Base-by-base conservation (phyloP, 148 eudicot genomes). In the Pharnaceum exiguum region DNA sequence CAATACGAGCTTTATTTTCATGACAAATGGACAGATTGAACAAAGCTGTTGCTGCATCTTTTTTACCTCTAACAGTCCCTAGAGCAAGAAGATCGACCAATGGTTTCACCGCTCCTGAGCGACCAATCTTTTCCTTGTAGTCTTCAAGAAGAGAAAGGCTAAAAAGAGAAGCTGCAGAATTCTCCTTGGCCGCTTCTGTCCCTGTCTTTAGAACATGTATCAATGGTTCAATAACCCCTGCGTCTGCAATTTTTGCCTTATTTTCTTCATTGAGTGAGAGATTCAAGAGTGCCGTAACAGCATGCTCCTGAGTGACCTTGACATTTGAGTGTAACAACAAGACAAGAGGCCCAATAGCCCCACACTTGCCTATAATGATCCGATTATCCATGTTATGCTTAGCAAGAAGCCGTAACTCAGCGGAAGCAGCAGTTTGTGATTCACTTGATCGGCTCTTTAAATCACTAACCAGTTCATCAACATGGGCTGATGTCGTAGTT, bases 11-110 rank as follows among this genome's bases (percentile, higher is more conserved):
- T 79, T 86, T 94, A 53, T 89, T 94, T 63, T 94, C 96, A 43
- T 94, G 99, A 59, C 72, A 89, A 33, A 94, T 94, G 2, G 99
- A 94, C 8, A 94, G 65, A 70, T 83, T 89, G 72, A 83, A 94
- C 57, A 94, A 70, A 13, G 99, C 96, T 15, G 99, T 89, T 23
- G 84, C 84, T 25, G 99, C 99, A 32, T 94, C 99, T 69, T 94
- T 94, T 63, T 86, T 94, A n/a, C 99, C 99, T 73, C 99, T 73
- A 12, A 82, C 49, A n/a, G 91, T 83, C 28, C 99, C 96, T 0
- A 66, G 67, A 10, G 75, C 84, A 23, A 94, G 80, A 63, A 94
- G 95, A 62, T 79, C 81, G 39, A 94, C 86, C 79, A 94, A 69
- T 3, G 80, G 77, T 71, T 79, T 86, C 44, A 86, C 74, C 27